These are phyloP conservation scores for Acer saccharum DNA, from an alignment of 345 rosid species.

Conservation along the genomic window DNA sequence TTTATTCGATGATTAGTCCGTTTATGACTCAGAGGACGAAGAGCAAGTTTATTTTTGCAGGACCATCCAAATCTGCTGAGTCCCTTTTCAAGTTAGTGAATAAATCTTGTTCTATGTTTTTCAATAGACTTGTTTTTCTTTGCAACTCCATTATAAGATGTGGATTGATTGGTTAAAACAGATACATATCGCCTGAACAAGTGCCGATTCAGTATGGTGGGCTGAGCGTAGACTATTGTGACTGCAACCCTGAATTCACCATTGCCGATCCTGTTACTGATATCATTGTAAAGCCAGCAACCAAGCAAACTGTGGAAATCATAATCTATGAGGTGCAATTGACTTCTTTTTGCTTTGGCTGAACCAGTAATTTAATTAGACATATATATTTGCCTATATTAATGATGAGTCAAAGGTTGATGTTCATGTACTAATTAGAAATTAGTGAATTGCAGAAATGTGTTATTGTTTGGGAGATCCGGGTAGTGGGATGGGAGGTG, in stretches of 20 bases:
- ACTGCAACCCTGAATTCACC: conserved; percentile 76
- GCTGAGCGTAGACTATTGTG: conserved; percentile 76
- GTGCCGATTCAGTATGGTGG: conserved; percentile 93
- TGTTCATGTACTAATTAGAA: background rate
- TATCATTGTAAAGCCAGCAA: conserved; percentile 68
- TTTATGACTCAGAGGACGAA: conserved; percentile 91
- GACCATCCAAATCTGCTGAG: conserved; percentile 77
- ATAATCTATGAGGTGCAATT: conserved; percentile 71
- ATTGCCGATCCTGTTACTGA: conserved; percentile 70
- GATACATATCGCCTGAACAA: conserved; percentile 82
- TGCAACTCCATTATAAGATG: background rate
- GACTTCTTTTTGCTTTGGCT: background rate
- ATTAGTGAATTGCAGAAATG: conserved; percentile 57
- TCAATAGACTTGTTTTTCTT: background rate
- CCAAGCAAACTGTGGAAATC: conserved; percentile 88
- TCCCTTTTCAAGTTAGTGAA: conserved; percentile 79
- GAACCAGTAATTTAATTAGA: background rate
- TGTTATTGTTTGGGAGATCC: conserved; percentile 76
- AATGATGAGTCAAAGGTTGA: no score
- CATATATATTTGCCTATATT: no score
- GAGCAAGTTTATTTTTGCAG: conserved; percentile 87
- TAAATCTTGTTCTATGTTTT: background rate
- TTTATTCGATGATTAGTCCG: conserved; percentile 72
- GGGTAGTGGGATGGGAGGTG: conserved; percentile 95
- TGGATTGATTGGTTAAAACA: conserved; percentile 24